Evolutionary conservation across 2,329 filamentous ascomycete genomes (phyloP).

Genomic region (Monascus ruber): DNA sequence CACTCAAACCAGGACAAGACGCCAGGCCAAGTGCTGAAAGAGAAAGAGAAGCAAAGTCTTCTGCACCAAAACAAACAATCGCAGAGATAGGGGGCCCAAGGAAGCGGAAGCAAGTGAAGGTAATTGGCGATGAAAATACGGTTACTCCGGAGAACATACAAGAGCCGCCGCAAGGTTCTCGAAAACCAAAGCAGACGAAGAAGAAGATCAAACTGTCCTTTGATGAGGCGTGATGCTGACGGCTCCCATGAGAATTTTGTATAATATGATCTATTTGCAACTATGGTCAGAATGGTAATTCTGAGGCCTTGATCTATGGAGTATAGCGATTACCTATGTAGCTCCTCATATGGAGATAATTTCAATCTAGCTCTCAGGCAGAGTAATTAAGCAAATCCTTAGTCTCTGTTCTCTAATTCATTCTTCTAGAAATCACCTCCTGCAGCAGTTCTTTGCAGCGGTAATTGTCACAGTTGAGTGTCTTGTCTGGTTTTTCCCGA

Average conservation of each 20-base stretch:
- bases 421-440: too few species aligned
- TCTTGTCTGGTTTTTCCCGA: neutral
- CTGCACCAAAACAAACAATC: conserved; percentile 22
- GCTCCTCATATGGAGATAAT: too few species aligned
- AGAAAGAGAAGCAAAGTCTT: conserved; percentile 3
- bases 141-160: conserved; percentile 8
- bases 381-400: too few species aligned
- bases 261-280: too few species aligned
- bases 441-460: too few species aligned
- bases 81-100: conserved; percentile 30
- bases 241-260: neutral
- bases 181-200: conserved; percentile 29
- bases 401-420: too few species aligned
- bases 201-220: conserved; percentile 39
- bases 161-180: conserved; percentile 12
- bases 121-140: conserved; percentile 25
- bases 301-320: too few species aligned
- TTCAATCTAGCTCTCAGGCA: too few species aligned
- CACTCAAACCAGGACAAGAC: conserved; percentile 5
- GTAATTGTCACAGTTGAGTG: too few species aligned
- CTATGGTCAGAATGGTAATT: too few species aligned
- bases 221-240: conserved; percentile 20
- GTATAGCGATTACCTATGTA: too few species aligned
- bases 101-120: conserved; percentile 32
- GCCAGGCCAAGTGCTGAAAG: conserved; percentile 6